Evolutionary conservation across 1,139 yeast species (phyloP), one percentile per base, ranked within the genome.

Genomic region (Suhomyces coccinellae): DNA sequence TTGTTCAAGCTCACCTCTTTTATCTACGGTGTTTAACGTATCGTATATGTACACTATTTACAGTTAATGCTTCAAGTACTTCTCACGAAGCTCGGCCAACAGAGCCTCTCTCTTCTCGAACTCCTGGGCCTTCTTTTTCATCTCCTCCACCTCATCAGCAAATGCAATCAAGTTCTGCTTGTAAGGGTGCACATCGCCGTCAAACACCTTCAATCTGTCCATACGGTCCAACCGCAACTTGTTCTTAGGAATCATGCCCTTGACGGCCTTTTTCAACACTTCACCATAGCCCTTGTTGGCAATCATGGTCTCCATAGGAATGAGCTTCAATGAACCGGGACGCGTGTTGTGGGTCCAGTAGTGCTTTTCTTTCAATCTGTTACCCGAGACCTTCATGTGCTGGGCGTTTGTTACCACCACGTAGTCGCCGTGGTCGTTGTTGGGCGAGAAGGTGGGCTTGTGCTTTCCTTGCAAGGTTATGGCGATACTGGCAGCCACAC

Each of bases 231-330:
- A 80, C 64, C 98, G 80, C 53, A 85, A 79, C 60, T 85, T 83
- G 66, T 93, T 91, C 69, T 89, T 90, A 34, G 99, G 99, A 47
- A 93, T 75, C 99, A 93, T 93, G 48, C 96, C 96, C 53, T 88
- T 85, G 8, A 93, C 99, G 0, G 99, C 98, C 58, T 87, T 80
- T 57, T 69, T 79, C 55, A 93, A 71, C 15, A 90, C 71, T 63
- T 91, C 99, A 15, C 88, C 84, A 57, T 83, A 87, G 11, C 99
- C 99, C 60, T 85, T 84, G 65, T 90, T 85, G 46, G 76, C 81
- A 45, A 82, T 80, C 68, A 91, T 71, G 52, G 80, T 82, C 51
- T 83, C 83, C 95, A 93, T 86, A 20, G 97, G 84, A 40, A 83
- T 78, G 57, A 88, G 82, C 57, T 87, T 86, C 58, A 93, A 79